Evolutionary conservation across 805 yeast genomes (phyloP).

Genomic region (Saturnispora diversa): DNA sequence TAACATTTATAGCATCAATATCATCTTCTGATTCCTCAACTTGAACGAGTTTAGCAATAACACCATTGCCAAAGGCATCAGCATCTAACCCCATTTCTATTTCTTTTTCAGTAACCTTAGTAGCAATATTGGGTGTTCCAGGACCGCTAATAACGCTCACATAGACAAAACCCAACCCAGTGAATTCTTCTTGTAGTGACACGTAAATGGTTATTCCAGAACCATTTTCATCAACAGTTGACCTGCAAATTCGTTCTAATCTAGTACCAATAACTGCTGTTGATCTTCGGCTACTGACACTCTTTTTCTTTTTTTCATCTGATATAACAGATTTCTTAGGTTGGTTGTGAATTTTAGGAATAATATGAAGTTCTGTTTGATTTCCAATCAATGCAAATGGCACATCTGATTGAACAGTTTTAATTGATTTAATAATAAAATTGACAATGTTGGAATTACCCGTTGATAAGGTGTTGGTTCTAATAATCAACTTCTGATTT

Average conservation of each 20-base stretch:
- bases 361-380: constrained; percentile 40
- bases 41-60: constrained; percentile 12
- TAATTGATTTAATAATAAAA: constrained; percentile 44
- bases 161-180: constrained; percentile 37
- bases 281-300: constrained; percentile 26
- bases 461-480: constrained; percentile 57
- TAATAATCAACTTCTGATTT: constrained; percentile 56
- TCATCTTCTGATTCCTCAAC: constrained; percentile 4
- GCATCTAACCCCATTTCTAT: constrained; percentile 13
- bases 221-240: constrained; percentile 3
- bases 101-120: constrained; percentile 11
- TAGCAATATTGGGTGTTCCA: constrained; percentile 24
- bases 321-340: constrained; percentile 16
- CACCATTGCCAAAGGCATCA: constrained; percentile 10
- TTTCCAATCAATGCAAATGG: constrained; percentile 36
- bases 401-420: constrained; percentile 17
- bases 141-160: constrained; percentile 51
- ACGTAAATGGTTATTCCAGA: constrained; percentile 4
- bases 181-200: constrained; percentile 25
- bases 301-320: constrained; percentile 23
- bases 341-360: constrained; percentile 47
- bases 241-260: constrained; percentile 6
- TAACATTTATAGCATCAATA: constrained; percentile 15
- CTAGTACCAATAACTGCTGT: not conserved
- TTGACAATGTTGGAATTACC: constrained; percentile 35